Evolutionary conservation across 2,329 filamentous ascomycete genomes (phyloP).

Genomic region (Fusarium sp.): DNA sequence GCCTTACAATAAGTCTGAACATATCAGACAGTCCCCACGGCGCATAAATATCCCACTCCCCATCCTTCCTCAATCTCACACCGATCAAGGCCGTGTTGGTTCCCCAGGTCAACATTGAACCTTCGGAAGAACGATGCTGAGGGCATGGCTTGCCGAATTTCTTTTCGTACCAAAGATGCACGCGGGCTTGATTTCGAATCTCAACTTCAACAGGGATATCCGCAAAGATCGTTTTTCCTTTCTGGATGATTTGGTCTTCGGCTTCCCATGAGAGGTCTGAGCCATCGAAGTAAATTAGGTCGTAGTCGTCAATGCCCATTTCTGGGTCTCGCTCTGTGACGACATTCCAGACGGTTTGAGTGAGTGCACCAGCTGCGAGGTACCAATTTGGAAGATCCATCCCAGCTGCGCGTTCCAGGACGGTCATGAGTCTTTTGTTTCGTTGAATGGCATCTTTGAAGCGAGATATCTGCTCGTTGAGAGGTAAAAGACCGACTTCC

Average conservation of each 20-base stretch:
- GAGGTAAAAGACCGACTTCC: constrained; percentile 43
- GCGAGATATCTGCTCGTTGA: constrained; percentile 42
- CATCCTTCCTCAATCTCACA: constrained; percentile 41
- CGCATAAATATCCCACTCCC: constrained; percentile 51
- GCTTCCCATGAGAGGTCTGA: constrained; percentile 53
- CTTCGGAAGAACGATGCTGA: constrained; percentile 48
- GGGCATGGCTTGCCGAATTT: constrained; percentile 50
- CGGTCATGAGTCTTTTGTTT: constrained; percentile 47
- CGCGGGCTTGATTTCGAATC: constrained; percentile 54
- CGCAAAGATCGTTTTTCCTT: constrained; percentile 46
- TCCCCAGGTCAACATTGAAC: constrained; percentile 51
- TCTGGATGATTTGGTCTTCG: constrained; percentile 51
- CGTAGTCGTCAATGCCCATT: constrained; percentile 53
- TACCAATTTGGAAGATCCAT: constrained; percentile 52
- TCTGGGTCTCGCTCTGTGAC: constrained; percentile 46
- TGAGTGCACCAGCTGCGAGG: constrained; percentile 52
- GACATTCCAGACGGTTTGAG: constrained; percentile 55
- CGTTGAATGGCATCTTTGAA: constrained; percentile 42
- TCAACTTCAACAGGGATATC: constrained; percentile 50
- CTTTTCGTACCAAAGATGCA: constrained; percentile 53
- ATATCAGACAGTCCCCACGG: constrained; percentile 52
- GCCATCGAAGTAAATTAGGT: constrained; percentile 52
- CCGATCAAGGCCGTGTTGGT: constrained; percentile 52
- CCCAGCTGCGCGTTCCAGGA: constrained; percentile 43
- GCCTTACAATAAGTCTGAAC: constrained; percentile 51